These are phyloP conservation scores for Tephrocybe sp. DNA, from an alignment of 768 basidiomycete genomes.

Conservation along the genomic window DNA sequence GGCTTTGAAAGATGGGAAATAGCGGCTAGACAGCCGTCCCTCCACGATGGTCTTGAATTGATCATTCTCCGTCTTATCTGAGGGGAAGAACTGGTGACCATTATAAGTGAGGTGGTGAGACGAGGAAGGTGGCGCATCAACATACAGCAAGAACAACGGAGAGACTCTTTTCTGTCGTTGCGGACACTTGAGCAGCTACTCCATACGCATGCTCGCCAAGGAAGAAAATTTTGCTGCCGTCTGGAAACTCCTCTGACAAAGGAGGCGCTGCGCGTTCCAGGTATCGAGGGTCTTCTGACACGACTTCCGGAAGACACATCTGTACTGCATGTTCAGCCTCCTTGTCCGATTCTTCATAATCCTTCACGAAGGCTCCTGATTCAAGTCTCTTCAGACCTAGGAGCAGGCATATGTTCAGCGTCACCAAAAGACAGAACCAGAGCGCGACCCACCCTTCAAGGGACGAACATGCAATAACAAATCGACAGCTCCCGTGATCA, in stretches of 20 bases:
- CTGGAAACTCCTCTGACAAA: constrained; percentile 86
- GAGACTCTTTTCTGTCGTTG: constrained; percentile 65
- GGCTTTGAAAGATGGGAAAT: constrained; percentile 79
- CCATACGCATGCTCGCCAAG: constrained; percentile 94
- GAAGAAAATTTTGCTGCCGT: constrained; percentile 92
- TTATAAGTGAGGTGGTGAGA: not conserved
- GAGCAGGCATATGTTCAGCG: constrained; percentile 1
- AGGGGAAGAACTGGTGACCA: constrained; percentile 76
- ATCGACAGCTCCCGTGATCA: constrained; percentile 80
- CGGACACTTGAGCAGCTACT: constrained; percentile 87
- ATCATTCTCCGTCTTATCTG: constrained; percentile 77
- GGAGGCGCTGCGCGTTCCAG: constrained; percentile 82
- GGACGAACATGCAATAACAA: constrained; percentile 87
- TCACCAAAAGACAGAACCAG: not conserved
- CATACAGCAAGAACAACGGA: constrained; percentile 87
- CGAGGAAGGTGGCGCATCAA: not conserved
- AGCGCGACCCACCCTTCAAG: constrained; percentile 67
- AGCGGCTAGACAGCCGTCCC: constrained; percentile 47
- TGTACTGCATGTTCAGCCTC: constrained; percentile 88
- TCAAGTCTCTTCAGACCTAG: constrained; percentile 89
- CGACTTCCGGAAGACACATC: constrained; percentile 76
- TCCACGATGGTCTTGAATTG: constrained; percentile 75
- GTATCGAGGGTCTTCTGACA: constrained; percentile 87
- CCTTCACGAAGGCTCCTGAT: constrained; percentile 89
- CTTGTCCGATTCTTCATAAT: constrained; percentile 83